Base-by-base conservation (phyloP, 2,329 filamentous ascomycete species). In the Chalara sp. region DNA sequence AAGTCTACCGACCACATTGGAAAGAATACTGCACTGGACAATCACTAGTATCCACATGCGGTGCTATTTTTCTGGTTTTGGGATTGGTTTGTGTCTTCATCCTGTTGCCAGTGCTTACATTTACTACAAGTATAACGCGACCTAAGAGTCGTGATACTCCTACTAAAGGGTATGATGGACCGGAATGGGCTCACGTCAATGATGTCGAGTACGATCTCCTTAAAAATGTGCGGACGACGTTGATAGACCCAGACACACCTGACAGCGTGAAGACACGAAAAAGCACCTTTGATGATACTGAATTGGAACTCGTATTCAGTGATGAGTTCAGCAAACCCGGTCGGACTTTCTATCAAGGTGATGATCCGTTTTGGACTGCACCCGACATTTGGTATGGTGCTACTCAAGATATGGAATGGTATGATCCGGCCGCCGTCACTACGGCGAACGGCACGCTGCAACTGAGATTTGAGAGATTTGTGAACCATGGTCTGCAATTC, bases 311-410 rank as follows among this genome's bases (percentile, higher is more conserved):
- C 3, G 75, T 79, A 0, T 80, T 79, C 58, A 78, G 75, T 52
- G 77, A 80, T 52, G 77, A 80, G 54, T 80, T 80, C 63, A 79
- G 78, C 53, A 64, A 69, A 6, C 63, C 72, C 39, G 74, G 75
- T 48, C 66, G 76, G 32, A 76, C 75, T 0, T 80, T 80, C 57
- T 80, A 78, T 54, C 68, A 72, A 32, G 76, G 76, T n/a, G 77
- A 80, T 55, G 77, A 80, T 57, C 75, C 76, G 1, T 80, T 73
- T 60, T 80, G 73, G 68, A 73, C 67, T 33, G 76, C 72, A 10
- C 70, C 72, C 11, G 69, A 80, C 56, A 65, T 78, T 45, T 79
- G 77, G 74, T 80, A 80, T 61, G 75, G 61, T 70, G 75, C 76
- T 71, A 79, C 62, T 66, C 61, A 66, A 47, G 65, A 67, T 45